Conservation (phyloP, 805 yeast species). For the Pichia heedii region DNA sequence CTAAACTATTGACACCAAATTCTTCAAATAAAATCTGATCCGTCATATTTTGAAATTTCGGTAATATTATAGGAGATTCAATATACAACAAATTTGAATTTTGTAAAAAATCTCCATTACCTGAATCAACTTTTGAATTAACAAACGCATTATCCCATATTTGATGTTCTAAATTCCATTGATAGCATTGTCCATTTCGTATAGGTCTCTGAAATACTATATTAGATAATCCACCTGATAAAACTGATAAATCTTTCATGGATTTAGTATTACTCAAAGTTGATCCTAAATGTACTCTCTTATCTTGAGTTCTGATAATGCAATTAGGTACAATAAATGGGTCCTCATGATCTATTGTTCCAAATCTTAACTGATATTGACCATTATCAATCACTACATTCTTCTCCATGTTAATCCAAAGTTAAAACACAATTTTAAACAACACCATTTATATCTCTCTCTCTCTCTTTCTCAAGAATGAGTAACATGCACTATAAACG, state of each 20-base stretch:
- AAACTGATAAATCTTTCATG: constrained; percentile 45
- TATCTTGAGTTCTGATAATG: constrained; percentile 67
- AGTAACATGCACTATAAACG: no score
- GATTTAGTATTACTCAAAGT: constrained; percentile 29
- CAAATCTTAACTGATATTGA: constrained; percentile 69
- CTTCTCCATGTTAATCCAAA: no score
- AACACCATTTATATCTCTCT: no score
- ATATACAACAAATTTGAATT: constrained; percentile 60
- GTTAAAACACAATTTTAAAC: no score
- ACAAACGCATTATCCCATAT: constrained; percentile 79
- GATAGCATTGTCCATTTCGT: constrained; percentile 79
- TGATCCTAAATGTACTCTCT: constrained; percentile 63
- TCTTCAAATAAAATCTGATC: constrained; percentile 95
- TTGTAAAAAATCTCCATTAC: constrained; percentile 30
- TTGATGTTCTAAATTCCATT: constrained; percentile 85
- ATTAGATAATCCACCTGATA: constrained; percentile 35
- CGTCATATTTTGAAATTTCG: constrained; percentile 70
- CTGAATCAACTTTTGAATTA: constrained; percentile 27
- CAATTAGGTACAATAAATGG: constrained; percentile 60
- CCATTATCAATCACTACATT: constrained; percentile 81
- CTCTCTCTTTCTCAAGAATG: no score
- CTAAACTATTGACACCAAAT: constrained; percentile 66
- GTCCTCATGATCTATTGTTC: constrained; percentile 32
- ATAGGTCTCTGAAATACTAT: constrained; percentile 70
- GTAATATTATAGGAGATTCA: constrained; percentile 76